Evolutionary conservation across 352 stramenopile genomes (phyloP).

Genomic region (Phytophthora palmivora): DNA sequence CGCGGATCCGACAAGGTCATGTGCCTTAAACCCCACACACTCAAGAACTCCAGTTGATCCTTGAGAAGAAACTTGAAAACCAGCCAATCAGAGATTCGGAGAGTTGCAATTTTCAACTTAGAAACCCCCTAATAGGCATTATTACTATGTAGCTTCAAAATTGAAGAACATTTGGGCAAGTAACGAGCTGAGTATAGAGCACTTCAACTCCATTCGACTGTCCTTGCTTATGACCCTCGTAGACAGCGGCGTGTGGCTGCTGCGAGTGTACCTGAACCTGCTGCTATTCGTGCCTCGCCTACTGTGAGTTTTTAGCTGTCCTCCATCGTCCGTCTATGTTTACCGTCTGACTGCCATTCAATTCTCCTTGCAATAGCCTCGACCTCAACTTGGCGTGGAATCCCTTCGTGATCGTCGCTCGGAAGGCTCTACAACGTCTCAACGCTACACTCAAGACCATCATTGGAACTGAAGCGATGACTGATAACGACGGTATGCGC

Average conservation of each 20-base stretch:
- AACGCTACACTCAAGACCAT: slow-evolving; percentile 34
- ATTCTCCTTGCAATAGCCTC: slow-evolving; percentile 31
- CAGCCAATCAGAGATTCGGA: too few species aligned
- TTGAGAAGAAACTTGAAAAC: too few species aligned
- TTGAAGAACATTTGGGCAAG: too few species aligned
- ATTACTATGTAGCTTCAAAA: too few species aligned
- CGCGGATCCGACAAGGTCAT: too few species aligned
- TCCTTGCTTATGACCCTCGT: slow-evolving; percentile 30
- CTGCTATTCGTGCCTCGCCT: slow-evolving; percentile 76
- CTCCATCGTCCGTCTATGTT: slow-evolving; percentile 34
- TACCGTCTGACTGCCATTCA: slow-evolving; percentile 27
- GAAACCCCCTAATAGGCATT: too few species aligned
- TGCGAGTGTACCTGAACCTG: slow-evolving; percentile 63
- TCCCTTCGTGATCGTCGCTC: slow-evolving; percentile 61
- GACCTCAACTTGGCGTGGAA: slow-evolving; percentile 77
- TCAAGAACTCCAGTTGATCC: too few species aligned
- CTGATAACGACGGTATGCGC: slow-evolving; percentile 42
- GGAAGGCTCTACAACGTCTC: slow-evolving; percentile 41
- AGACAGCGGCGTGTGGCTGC: slow-evolving; percentile 51
- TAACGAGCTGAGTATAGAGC: too few species aligned
- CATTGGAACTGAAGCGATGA: slow-evolving; percentile 13
- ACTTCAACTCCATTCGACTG: too few species aligned
- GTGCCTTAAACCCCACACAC: too few species aligned
- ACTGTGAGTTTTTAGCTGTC: slow-evolving; percentile 48
- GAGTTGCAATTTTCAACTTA: too few species aligned